phyloP scores from a whole-genome alignment of 2,329 filamentous ascomycete genomes.

The Orbilia blumenaviensis region DNA sequence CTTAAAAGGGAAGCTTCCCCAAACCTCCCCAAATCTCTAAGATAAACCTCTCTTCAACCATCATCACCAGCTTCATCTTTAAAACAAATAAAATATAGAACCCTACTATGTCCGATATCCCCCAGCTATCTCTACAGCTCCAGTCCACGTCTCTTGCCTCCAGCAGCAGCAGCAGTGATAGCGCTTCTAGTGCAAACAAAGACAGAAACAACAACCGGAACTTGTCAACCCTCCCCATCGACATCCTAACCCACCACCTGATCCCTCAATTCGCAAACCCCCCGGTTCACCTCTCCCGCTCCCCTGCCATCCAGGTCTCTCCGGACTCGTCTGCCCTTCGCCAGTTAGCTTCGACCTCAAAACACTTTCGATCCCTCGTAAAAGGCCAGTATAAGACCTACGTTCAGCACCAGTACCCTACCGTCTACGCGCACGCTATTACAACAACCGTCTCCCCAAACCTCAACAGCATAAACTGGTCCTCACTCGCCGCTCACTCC shows the following conservation, averaged over 20 bases:
- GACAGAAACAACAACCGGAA: neutral
- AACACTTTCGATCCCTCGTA: conserved; percentile 20
- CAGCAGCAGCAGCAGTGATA: too few species aligned
- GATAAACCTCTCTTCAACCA: too few species aligned
- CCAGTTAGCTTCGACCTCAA: conserved; percentile 19
- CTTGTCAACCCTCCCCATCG: conserved; percentile 21
- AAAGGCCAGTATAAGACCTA: conserved; percentile 41
- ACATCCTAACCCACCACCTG: conserved; percentile 44
- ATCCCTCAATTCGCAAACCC: conserved; percentile 39
- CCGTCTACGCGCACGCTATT: conserved; percentile 17
- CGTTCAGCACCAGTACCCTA: conserved; percentile 36
- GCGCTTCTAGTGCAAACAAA: too few species aligned
- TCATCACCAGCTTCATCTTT: neutral
- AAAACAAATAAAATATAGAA: too few species aligned
- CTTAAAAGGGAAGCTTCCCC: too few species aligned
- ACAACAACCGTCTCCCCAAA: neutral
- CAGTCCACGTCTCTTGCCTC: conserved; percentile 15
- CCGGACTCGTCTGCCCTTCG: conserved; percentile 21
- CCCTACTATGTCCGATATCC: conserved; percentile 46
- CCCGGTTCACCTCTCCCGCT: conserved; percentile 17
- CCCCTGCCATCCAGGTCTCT: neutral
- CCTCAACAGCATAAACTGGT: conserved; percentile 25
- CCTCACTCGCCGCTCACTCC: neutral
- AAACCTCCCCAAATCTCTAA: too few species aligned
- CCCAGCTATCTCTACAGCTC: conserved; percentile 22